Conservation (phyloP, 2,329 filamentous ascomycete genomes). For the Hymenoscyphus fructigenus region DNA sequence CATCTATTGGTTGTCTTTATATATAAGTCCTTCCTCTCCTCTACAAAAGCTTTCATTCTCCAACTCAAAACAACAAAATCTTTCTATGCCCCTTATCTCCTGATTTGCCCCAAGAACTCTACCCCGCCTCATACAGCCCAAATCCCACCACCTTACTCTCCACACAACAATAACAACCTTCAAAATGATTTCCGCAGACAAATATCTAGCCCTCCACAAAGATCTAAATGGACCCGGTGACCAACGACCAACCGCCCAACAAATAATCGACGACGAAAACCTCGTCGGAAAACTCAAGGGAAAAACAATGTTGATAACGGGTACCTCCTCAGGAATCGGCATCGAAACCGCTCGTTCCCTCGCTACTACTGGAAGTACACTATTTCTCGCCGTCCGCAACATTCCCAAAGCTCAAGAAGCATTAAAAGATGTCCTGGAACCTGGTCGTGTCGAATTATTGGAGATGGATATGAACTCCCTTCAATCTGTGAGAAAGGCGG, state of each 20-base stretch:
- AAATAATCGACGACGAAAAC: constrained; percentile 37
- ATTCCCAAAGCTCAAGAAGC: constrained; percentile 35
- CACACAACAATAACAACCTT: constrained; percentile 3
- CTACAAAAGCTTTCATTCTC: too few species aligned
- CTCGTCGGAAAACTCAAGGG: constrained; percentile 38
- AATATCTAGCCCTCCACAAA: constrained; percentile 7
- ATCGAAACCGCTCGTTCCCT: constrained; percentile 40
- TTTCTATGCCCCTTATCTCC: too few species aligned
- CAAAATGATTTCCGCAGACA: constrained; percentile 5
- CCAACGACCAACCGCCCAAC: constrained; percentile 26
- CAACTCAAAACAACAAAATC: too few species aligned
- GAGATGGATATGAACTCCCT: constrained; percentile 38
- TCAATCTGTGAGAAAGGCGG: constrained; percentile 35
- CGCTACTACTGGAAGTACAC: constrained; percentile 36
- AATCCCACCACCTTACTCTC: background rate
- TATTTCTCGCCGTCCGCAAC: constrained; percentile 39
- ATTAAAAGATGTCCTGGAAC: constrained; percentile 42
- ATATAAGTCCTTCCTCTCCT: too few species aligned
- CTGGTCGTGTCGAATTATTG: constrained; percentile 34
- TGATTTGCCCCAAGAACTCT: background rate
- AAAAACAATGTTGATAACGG: constrained; percentile 41
- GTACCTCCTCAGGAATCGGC: constrained; percentile 40
- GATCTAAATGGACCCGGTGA: constrained; percentile 13
- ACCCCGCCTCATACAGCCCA: background rate
- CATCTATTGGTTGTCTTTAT: too few species aligned